These are phyloP conservation scores for Oxytropis ochrocephala DNA, from an alignment of 306 rosid species.

Conservation along the genomic window DNA sequence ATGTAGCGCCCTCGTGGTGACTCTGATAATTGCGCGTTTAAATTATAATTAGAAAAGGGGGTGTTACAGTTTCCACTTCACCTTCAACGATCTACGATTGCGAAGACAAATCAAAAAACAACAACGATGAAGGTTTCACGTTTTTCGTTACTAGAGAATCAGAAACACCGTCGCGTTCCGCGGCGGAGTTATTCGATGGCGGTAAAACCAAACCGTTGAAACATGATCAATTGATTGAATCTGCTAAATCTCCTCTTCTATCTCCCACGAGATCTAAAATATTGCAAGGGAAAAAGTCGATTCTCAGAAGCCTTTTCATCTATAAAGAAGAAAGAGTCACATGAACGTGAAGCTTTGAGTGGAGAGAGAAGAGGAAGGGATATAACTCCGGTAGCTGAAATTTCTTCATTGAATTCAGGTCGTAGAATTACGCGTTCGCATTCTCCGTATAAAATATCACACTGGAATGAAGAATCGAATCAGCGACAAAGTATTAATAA, in stretches of 20 bases:
- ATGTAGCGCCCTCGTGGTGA: too few relatives aligned
- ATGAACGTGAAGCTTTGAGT: neutral
- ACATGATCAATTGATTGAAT: neutral
- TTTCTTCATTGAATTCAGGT: slow-evolving; percentile 27
- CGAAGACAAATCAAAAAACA: too few relatives aligned
- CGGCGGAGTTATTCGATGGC: slow-evolving; percentile 74
- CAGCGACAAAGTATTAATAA: slow-evolving; percentile 23
- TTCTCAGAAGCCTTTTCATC: slow-evolving; percentile 34
- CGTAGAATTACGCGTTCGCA: slow-evolving; percentile 56
- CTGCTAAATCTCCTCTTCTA: slow-evolving; percentile 15
- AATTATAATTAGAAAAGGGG: too few relatives aligned
- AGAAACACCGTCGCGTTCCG: slow-evolving; percentile 48
- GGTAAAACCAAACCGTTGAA: slow-evolving; percentile 55
- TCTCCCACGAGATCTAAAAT: too few relatives aligned
- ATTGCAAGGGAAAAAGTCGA: slow-evolving; percentile 24
- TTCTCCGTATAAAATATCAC: slow-evolving; percentile 55
- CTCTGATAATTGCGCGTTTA: too few relatives aligned
- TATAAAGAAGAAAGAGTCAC: slow-evolving; percentile 14
- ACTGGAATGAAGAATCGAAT: slow-evolving; percentile 33
- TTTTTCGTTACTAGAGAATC: slow-evolving; percentile 42
- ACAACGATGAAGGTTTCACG: slow-evolving; percentile 40
- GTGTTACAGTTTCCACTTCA: too few relatives aligned
- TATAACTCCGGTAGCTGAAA: slow-evolving; percentile 9
- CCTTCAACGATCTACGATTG: too few relatives aligned
- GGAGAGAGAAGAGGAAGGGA: slow-evolving; percentile 56